Evolutionary conservation across 345 rosid genomes (phyloP).

Genomic region (Hibiscus syriacus): DNA sequence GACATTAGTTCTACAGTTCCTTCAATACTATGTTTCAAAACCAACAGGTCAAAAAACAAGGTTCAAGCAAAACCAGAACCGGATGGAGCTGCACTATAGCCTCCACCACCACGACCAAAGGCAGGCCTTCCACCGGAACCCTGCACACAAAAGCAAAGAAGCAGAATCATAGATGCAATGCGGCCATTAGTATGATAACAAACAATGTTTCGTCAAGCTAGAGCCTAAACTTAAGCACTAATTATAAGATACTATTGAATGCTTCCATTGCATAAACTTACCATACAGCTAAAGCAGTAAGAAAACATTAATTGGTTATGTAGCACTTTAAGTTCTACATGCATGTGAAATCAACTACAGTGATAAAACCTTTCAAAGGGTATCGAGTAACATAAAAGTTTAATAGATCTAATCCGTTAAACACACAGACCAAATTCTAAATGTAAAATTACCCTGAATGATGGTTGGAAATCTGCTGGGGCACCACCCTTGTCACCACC

Average conservation of each 20-base stretch:
- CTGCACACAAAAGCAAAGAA: slow-evolving; percentile 15
- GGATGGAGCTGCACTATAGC: slow-evolving; percentile 37
- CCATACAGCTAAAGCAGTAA: background rate
- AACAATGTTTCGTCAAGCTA: background rate
- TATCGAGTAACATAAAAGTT: background rate
- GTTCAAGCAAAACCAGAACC: background rate
- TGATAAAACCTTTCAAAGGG: background rate
- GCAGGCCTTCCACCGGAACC: slow-evolving; percentile 62
- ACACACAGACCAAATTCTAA: background rate
- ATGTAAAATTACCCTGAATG: slow-evolving; percentile 58
- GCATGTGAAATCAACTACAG: background rate
- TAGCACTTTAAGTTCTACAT: background rate
- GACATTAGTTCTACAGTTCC: background rate
- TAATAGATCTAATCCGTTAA: background rate
- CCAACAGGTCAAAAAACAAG: background rate
- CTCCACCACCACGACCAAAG: slow-evolving; percentile 79
- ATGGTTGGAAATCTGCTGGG: slow-evolving; percentile 80
- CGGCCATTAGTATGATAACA: background rate
- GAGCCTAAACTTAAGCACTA: background rate
- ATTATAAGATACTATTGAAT: background rate
- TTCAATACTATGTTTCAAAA: background rate
- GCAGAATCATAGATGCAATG: background rate
- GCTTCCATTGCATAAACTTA: background rate
- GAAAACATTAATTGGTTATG: background rate
- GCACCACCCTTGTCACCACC: slow-evolving; percentile 80